Conservation (phyloP, 495 filamentous ascomycete species). For the Aspergillus mulundensis region DNA sequence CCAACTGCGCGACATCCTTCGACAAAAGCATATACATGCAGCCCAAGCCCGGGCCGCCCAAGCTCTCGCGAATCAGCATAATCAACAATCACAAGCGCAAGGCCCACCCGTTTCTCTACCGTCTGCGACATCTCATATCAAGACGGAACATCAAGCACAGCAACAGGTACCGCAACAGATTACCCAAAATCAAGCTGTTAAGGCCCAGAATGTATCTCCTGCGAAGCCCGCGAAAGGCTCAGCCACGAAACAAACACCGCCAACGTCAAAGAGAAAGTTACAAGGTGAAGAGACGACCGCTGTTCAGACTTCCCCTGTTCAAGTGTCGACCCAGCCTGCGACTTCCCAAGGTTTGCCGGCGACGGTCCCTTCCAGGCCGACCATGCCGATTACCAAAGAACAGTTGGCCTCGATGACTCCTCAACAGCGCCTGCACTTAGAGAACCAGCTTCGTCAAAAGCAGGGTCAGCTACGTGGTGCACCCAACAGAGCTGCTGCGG, state of each 20-base stretch:
- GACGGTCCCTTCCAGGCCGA: constrained; percentile 33
- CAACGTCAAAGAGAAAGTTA: constrained; percentile 52
- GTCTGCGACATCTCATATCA: constrained; percentile 19
- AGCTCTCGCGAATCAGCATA: constrained; percentile 28
- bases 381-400: constrained; percentile 37
- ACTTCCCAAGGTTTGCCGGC: constrained; percentile 26
- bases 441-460: constrained; percentile 36
- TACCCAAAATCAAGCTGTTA: constrained; percentile 16
- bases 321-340: constrained; percentile 28
- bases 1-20: constrained; percentile 45
- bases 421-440: constrained; percentile 45
- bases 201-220: constrained; percentile 21
- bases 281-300: constrained; percentile 62
- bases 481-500: constrained; percentile 29
- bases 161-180: constrained; percentile 16
- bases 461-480: constrained; percentile 26
- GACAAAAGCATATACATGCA: constrained; percentile 34
- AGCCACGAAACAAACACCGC: constrained; percentile 21
- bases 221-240: constrained; percentile 27
- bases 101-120: constrained; percentile 32
- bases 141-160: constrained; percentile 23
- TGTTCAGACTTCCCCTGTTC: constrained; percentile 40
- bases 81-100: constrained; percentile 32
- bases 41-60: constrained; percentile 28
- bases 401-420: constrained; percentile 51